Percentiles rank a stretch among this genome's conserved stretches.
Conservation (phyloP, 2,329 filamentous ascomycete genomes). For the Fusarium irregulare region DNA sequence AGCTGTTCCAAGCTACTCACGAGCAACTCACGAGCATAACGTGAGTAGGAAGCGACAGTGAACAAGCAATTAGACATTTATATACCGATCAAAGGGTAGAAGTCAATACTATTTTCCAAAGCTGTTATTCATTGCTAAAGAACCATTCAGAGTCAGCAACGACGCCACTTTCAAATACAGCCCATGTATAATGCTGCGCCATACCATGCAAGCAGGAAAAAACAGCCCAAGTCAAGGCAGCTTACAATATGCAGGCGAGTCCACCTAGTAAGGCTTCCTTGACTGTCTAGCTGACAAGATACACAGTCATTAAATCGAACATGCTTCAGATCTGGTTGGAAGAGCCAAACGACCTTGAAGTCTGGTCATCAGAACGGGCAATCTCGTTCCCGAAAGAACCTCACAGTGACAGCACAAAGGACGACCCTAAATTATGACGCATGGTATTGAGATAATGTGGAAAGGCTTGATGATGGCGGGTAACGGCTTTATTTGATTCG, state of each 20-base stretch:
- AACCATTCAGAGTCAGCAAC: background rate
- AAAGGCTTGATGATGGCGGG: background rate
- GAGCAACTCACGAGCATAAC: background rate
- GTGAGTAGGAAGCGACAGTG: background rate
- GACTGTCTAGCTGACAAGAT: background rate
- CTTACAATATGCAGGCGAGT: background rate
- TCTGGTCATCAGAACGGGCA: background rate
- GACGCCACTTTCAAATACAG: background rate
- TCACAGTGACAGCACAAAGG: accelerated
- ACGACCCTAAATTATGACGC: background rate
- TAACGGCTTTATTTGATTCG: background rate
- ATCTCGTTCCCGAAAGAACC: background rate
- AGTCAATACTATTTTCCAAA: background rate
- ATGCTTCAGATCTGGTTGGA: background rate
- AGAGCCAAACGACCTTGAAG: background rate
- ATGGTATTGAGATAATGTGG: background rate
- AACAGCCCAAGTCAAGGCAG: background rate
- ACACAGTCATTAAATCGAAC: background rate
- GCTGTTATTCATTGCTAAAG: background rate
- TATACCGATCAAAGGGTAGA: no score
- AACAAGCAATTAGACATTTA: background rate
- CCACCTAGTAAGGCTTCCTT: accelerated
- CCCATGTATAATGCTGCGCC: background rate
- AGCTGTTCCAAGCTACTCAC: no score
- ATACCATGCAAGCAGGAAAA: background rate